These are phyloP conservation scores for Silene coronaria DNA, from an alignment of 179 eudicot genomes.

Conservation along the genomic window DNA sequence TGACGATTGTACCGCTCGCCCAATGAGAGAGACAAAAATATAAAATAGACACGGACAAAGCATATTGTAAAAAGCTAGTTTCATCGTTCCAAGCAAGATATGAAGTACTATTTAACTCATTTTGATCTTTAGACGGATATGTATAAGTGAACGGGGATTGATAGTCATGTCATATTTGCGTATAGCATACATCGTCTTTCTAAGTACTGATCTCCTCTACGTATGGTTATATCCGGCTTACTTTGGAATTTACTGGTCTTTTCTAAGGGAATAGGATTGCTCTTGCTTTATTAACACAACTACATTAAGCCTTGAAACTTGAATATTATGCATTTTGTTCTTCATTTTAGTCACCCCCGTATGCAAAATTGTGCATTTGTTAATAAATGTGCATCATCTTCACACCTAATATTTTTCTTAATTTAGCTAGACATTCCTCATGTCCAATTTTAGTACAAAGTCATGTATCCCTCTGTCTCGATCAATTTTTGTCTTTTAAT, in stretches of 20 bases:
- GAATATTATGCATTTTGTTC: neutral
- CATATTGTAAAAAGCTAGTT: no score
- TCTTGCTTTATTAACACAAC: neutral
- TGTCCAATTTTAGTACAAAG: no score
- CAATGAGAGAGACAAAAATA: no score
- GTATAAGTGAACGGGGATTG: no score
- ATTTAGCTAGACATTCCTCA: neutral
- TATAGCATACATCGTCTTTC: neutral
- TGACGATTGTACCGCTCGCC: no score
- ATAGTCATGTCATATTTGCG: neutral
- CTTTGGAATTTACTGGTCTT: neutral
- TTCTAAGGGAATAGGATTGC: neutral
- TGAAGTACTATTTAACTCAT: no score
- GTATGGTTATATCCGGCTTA: neutral
- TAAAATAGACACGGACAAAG: no score
- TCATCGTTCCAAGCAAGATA: no score
- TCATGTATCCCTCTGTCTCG: no score
- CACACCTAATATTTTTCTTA: neutral
- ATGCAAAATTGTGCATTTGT: neutral
- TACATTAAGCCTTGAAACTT: neutral
- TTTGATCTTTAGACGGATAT: no score
- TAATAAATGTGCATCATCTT: slow-evolving; percentile 3
- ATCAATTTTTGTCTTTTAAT: no score
- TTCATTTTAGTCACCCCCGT: neutral
- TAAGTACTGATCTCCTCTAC: neutral